Conservation (phyloP, 805 yeast genomes). For the Tetrapisispora arboricola region DNA sequence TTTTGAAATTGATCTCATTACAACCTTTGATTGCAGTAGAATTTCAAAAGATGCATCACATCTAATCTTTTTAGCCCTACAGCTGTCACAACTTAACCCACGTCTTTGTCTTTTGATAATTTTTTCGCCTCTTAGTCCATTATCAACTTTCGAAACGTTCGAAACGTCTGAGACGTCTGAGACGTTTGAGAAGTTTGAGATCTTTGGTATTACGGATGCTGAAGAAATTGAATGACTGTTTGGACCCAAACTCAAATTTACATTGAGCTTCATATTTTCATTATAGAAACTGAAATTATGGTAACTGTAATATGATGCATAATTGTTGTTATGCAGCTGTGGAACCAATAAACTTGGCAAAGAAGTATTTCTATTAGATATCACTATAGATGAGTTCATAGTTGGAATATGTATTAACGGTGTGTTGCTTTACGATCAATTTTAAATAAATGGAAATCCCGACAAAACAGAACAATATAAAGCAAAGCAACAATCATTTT, state of each 20-base stretch:
- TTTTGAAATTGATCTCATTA: constrained; percentile 12
- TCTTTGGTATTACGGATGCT: too few relatives aligned
- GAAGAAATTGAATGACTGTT: too few relatives aligned
- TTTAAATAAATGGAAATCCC: too few relatives aligned
- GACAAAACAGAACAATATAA: too few relatives aligned
- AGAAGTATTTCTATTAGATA: background rate
- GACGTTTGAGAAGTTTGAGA: too few relatives aligned
- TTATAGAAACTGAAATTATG: too few relatives aligned
- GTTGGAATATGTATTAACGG: background rate
- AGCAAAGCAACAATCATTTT: too few relatives aligned
- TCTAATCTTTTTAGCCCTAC: constrained; percentile 59
- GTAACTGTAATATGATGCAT: background rate
- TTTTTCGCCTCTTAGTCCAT: too few relatives aligned
- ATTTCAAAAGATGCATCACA: constrained; percentile 57
- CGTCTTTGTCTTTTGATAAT: constrained; percentile 42
- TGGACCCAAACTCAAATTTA: background rate
- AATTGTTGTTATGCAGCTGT: background rate
- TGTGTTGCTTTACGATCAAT: background rate
- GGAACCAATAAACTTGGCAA: constrained; percentile 2
- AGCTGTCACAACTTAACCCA: constrained; percentile 68
- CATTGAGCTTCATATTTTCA: too few relatives aligned
- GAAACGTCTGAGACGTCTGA: too few relatives aligned
- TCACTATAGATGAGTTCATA: background rate
- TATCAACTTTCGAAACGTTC: too few relatives aligned
- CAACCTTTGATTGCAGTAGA: constrained; percentile 22